Conservation (phyloP, 768 basidiomycete species). For the Termitomyces sp. region DNA sequence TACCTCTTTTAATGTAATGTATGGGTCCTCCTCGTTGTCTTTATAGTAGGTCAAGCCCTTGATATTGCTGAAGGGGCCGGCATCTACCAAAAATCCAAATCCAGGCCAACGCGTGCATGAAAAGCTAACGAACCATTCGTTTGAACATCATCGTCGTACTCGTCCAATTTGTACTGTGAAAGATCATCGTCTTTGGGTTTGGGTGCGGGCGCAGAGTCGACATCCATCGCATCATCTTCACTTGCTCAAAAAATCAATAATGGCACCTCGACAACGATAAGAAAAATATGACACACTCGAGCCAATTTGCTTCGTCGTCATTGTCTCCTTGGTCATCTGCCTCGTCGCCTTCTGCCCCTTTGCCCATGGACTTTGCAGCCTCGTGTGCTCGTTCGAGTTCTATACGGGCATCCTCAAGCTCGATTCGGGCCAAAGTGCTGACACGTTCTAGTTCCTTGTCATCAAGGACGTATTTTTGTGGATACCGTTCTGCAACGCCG, state of each 20-base stretch:
- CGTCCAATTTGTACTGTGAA: slow-evolving; percentile 83
- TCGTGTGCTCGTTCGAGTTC: slow-evolving; percentile 81
- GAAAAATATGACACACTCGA: slow-evolving; percentile 64
- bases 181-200: slow-evolving; percentile 57
- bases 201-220: slow-evolving; percentile 33
- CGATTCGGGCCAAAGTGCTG: slow-evolving; percentile 78
- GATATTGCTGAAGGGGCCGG: slow-evolving; percentile 90
- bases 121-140: slow-evolving; percentile 23
- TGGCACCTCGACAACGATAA: neutral
- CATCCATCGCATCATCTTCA: slow-evolving; percentile 57
- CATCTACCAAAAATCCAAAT: slow-evolving; percentile 29
- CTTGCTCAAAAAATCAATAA: slow-evolving; percentile 17
- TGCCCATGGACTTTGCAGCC: slow-evolving; percentile 66
- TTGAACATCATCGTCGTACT: slow-evolving; percentile 78
- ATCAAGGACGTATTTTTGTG: slow-evolving; percentile 85
- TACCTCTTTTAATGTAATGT: slow-evolving; percentile 93
- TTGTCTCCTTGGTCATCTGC: slow-evolving; percentile 54
- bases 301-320: slow-evolving; percentile 62
- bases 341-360: slow-evolving; percentile 59
- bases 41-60: slow-evolving; percentile 91
- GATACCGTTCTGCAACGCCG: slow-evolving; percentile 70
- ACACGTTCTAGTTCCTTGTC: slow-evolving; percentile 88
- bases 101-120: slow-evolving; percentile 3
- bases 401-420: slow-evolving; percentile 83
- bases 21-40: slow-evolving; percentile 92